Evolutionary conservation across 163 green algal species (phyloP).

Genomic region (Botryococcus braunii): DNA sequence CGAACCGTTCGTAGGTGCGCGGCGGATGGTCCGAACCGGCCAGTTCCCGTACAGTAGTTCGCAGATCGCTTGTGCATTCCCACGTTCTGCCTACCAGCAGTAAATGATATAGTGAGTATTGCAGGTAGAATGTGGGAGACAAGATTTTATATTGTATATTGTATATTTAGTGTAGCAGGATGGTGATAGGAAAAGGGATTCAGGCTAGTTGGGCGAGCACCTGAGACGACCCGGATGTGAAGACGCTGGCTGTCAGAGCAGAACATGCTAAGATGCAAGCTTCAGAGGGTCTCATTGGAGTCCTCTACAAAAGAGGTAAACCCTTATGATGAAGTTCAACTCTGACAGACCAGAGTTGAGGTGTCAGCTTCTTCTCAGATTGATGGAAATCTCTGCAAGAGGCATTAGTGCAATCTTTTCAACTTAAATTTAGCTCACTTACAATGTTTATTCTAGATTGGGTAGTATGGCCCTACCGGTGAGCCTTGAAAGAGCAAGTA

Average conservation of each 20-base stretch:
- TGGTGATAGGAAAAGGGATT: too few relatives aligned
- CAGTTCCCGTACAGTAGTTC: too few relatives aligned
- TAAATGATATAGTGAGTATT: too few relatives aligned
- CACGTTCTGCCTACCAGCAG: too few relatives aligned
- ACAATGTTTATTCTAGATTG: not conserved
- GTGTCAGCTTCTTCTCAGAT: not conserved
- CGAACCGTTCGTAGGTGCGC: too few relatives aligned
- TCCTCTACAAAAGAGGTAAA: not conserved
- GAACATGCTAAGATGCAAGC: not conserved
- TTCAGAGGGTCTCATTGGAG: too few relatives aligned
- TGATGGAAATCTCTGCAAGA: not conserved
- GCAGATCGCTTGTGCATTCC: too few relatives aligned
- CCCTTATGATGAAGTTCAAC: not conserved
- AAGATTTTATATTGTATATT: too few relatives aligned
- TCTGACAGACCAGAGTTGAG: not conserved
- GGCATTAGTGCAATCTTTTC: not conserved
- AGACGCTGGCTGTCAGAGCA: not conserved
- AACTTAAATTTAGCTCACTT: constrained; percentile 5
- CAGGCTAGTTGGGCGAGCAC: not conserved
- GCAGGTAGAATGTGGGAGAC: too few relatives aligned
- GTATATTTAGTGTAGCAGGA: too few relatives aligned
- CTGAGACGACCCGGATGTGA: not conserved
- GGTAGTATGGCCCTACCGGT: not conserved
- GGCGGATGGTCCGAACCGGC: too few relatives aligned
- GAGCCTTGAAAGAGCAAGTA: not conserved